phyloP scores from a whole-genome alignment of 179 eudicot genomes.

The Camellia oleifera region DNA sequence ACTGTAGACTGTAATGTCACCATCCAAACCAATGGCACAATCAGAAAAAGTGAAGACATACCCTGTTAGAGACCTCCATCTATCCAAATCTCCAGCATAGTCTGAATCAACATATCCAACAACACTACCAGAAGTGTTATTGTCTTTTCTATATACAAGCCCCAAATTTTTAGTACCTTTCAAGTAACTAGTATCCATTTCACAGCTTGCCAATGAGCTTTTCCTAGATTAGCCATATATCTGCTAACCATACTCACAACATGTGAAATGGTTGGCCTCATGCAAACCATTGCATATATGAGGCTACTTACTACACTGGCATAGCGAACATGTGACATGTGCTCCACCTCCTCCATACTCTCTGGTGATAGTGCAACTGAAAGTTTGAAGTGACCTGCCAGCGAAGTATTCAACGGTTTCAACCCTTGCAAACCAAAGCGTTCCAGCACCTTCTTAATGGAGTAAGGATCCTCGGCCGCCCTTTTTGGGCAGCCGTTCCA shows the following conservation, averaged over 20 bases:
- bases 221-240: background rate
- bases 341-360: background rate
- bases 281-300: background rate
- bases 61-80: too few species aligned
- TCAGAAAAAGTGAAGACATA: too few species aligned
- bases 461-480: too few species aligned
- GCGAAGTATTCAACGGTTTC: background rate
- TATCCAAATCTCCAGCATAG: background rate
- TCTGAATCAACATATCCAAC: background rate
- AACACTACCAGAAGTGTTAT: background rate
- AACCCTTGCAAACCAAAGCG: constrained; percentile 6
- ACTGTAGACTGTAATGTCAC: background rate
- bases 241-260: background rate
- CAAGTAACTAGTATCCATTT: constrained; percentile 16
- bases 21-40: background rate
- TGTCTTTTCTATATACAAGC: background rate
- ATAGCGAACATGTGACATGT: background rate
- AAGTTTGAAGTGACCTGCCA: constrained; percentile 14
- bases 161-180: background rate
- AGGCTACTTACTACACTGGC: background rate
- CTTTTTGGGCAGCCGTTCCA: too few species aligned
- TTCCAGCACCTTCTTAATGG: constrained; percentile 12
- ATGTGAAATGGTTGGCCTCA: background rate
- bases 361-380: background rate
- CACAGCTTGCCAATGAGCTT: background rate